Percentiles rank a stretch among this genome's conserved stretches.
These are phyloP conservation scores for Aphanomyces cochlioides DNA, from an alignment of 352 stramenopile species.

Conservation along the genomic window DNA sequence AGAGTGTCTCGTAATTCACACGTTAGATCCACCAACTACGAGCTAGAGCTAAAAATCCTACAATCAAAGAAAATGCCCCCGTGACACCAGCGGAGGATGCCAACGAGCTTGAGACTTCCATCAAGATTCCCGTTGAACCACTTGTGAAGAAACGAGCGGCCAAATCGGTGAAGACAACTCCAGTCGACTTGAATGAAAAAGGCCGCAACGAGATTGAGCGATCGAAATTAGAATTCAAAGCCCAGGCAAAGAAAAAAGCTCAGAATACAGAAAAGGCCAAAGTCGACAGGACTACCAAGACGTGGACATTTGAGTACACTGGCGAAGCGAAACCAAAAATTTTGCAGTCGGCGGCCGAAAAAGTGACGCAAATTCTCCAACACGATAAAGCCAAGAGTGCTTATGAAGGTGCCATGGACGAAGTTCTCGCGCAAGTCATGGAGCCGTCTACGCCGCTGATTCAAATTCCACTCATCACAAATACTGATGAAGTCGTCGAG, in stretches of 20 bases:
- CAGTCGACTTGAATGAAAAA: slow-evolving; percentile 12
- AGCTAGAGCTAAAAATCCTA: too few species aligned
- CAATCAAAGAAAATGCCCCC: too few species aligned
- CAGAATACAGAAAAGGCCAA: not conserved
- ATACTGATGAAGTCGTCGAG: slow-evolving; percentile 51
- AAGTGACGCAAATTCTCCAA: not conserved
- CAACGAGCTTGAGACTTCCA: not conserved
- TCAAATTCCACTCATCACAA: slow-evolving; percentile 41
- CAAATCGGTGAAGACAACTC: not conserved
- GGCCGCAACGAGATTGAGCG: slow-evolving; percentile 21
- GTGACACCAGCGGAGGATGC: not conserved
- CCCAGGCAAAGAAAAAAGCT: not conserved
- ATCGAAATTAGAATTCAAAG: slow-evolving; percentile 24
- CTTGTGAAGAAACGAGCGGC: not conserved
- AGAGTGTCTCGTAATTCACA: not conserved
- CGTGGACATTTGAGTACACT: slow-evolving; percentile 27
- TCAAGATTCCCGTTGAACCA: not conserved
- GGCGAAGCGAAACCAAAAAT: not conserved
- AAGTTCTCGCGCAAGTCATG: slow-evolving; percentile 34
- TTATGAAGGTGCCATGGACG: slow-evolving; percentile 37
- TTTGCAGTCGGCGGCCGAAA: not conserved
- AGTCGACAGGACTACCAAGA: not conserved
- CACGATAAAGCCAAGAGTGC: slow-evolving; percentile 21
- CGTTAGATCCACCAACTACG: slow-evolving; percentile 17
- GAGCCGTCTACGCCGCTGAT: not conserved